Base-by-base conservation (phyloP, 495 filamentous ascomycete genomes). In the Lasiosphaeriaceae sp. region DNA sequence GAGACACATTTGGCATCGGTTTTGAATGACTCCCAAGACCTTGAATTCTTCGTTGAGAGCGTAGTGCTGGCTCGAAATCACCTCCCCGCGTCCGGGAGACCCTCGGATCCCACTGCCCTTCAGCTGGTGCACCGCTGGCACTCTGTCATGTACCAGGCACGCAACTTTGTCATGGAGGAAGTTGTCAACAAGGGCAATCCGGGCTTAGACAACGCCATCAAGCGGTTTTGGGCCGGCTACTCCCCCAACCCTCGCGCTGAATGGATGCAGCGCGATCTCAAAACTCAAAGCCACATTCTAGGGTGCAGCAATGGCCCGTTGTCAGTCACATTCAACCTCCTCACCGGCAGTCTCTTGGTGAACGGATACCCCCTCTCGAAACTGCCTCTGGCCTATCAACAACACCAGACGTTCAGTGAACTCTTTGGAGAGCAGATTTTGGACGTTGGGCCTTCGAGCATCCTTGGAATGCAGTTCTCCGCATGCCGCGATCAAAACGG, bases 341-440 rank as follows among this genome's bases (percentile, higher is more conserved):
- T 87, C 19, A 80, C 72, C 2, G 82, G 82, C 0, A 68, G 76
- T 31, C 71, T 88, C 2, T 75, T 87, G 20, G 73, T 87, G 14
- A 73, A 86, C 55, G 82, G 81, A 1, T 58, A 64, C 1, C 83
- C 82, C 0, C 57, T 86, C 11, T 66, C 71, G 12, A 72, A 77
- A 20, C 71, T 85, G 0, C 84, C 84, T 0, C 14, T 22, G 4
- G 57, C 74, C 6, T 87, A 80, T 54, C 65, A 75, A 31, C 35
- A 50, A 3, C 74, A 82, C 46, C 0, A 20, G 0, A 66, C 57
- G 2, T 77, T 74, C 45, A 2, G 11, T 0, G 52, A 58, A 54
- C 69, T 69, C 43, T 82, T 73, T 52, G 74, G 50, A 59, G 65
- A n/a, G 55, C 74, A 68, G 50, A 50, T 60, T 43, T 50, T 63